Conservation (phyloP, 768 basidiomycete genomes). For the Sporobolomyces pararoseus region DNA sequence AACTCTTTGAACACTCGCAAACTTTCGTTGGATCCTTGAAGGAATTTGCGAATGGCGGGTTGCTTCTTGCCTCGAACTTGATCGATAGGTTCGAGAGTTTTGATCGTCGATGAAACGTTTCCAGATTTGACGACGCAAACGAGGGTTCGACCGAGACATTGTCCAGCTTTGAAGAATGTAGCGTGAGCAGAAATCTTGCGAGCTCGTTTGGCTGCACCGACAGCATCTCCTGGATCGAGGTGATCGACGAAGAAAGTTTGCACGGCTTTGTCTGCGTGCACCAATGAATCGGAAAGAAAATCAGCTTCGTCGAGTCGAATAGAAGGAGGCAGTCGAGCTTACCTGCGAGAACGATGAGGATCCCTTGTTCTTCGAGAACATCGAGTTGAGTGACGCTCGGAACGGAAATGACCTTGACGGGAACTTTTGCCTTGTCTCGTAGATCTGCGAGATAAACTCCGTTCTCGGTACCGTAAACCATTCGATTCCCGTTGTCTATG, state of each 20-base stretch:
- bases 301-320: no score
- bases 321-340: no score
- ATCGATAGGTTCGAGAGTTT: constrained; percentile 93
- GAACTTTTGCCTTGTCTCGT: constrained; percentile 57
- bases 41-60: constrained; percentile 76
- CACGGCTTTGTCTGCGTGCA: constrained; percentile 91
- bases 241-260: constrained; percentile 93
- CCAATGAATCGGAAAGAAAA: no score
- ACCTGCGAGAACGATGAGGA: constrained; percentile 99
- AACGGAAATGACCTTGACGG: constrained; percentile 81
- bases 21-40: constrained; percentile 93
- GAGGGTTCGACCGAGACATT: constrained; percentile 81
- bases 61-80: constrained; percentile 62
- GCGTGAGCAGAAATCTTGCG: constrained; percentile 95
- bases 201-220: constrained; percentile 84
- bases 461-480: constrained; percentile 96
- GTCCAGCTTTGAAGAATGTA: constrained; percentile 94
- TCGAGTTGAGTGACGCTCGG: constrained; percentile 91
- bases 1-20: constrained; percentile 92
- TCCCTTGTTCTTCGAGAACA: constrained; percentile 89
- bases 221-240: constrained; percentile 81
- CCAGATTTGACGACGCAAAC: constrained; percentile 97
- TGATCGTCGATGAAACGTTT: constrained; percentile 87
- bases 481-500: constrained; percentile 72
- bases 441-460: constrained; percentile 93